Evolutionary conservation across 108 stramenopile genomes (phyloP), one percentile per base, ranked within the genome.

Genomic region (Skeletonema tropicum): DNA sequence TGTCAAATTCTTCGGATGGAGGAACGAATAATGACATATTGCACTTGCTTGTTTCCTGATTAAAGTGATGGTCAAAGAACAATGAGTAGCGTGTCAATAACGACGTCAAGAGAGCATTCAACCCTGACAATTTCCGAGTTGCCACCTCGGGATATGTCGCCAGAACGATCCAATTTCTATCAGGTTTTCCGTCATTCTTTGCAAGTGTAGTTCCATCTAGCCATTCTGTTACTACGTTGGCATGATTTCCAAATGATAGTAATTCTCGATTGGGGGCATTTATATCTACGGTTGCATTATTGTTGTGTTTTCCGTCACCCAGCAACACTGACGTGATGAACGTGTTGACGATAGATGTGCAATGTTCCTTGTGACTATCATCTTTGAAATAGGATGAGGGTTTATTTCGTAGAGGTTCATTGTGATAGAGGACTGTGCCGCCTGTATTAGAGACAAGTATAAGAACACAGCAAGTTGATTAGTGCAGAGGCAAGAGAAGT

Each of bases 341-440:
- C 19, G 41, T 31, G 57, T 79, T 79, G n/a, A 73, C 65, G 0
- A 79, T 11, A 39, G 36, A 29, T 12, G 45, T 52, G 29, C 61
- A 38, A 63, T 79, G 73, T 68, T 79, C 78, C 15, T 68, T 79
- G 31, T 57, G 45, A 6, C 38, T 52, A 33, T 32, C 17, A 12
- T 26, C 15, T 26, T 19, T 60, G 14, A 38, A 66, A 21, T 60
- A 66, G 9, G 48, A 63, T 32, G 60, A 45, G 14, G 70, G 9
- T 9, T 55, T 55, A 55, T 23, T 55, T 10, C 52, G 52, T 55
- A 55, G 52, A 55, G 78, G 71, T 41, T 79, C 66, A 38, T 79
- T 79, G 67, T 73, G 71, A 64, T 79, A 79, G 0, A 79, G 71
- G 57, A 79, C 78, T 3, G 78, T 73, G 23, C 78, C 78, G 31